Percentiles rank a stretch among this genome's conserved stretches.
phyloP scores from a whole-genome alignment of 306 rosid genomes.

The Corylus avellana region DNA sequence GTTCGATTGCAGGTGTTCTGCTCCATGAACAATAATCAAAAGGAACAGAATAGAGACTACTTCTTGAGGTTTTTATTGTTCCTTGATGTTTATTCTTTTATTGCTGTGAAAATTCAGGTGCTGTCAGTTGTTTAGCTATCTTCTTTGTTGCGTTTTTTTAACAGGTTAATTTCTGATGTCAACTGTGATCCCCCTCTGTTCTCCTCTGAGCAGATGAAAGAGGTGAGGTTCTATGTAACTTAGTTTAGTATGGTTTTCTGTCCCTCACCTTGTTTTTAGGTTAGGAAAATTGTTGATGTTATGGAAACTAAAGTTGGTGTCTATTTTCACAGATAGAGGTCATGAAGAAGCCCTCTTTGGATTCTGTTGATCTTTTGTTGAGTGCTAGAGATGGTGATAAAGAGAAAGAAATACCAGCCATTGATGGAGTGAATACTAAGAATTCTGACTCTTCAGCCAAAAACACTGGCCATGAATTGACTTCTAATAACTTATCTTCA shows the following conservation, averaged over 20 bases:
- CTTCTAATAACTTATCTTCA: constrained; percentile 38
- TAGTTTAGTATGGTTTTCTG: constrained; percentile 20
- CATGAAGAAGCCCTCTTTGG: constrained; percentile 48
- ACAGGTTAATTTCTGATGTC: constrained; percentile 64
- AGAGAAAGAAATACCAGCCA: constrained; percentile 28
- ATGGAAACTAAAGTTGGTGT: constrained; percentile 33
- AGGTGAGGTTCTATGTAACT: constrained; percentile 54
- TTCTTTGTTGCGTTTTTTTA: constrained; percentile 32
- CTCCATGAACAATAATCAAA: constrained; percentile 50
- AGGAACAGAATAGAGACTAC: constrained; percentile 46
- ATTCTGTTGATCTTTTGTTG: constrained; percentile 30
- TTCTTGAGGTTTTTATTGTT: constrained; percentile 52
- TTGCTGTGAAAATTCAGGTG: constrained; percentile 5
- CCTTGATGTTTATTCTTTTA: not conserved
- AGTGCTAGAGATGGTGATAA: constrained; percentile 26
- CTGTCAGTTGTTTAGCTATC: constrained; percentile 29
- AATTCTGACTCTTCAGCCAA: constrained; percentile 29
- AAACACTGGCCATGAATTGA: constrained; percentile 29
- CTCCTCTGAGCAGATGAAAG: constrained; percentile 55
- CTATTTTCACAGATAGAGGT: constrained; percentile 56
- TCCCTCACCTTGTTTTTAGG: not conserved
- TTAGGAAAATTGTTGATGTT: constrained; percentile 22
- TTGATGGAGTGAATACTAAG: constrained; percentile 31
- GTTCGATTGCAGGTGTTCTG: constrained; percentile 57
- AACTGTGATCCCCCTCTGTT: constrained; percentile 47